Evolutionary conservation across 257 asterid species (phyloP), one percentile per base, ranked within the genome.

Genomic region (Striga asiatica): DNA sequence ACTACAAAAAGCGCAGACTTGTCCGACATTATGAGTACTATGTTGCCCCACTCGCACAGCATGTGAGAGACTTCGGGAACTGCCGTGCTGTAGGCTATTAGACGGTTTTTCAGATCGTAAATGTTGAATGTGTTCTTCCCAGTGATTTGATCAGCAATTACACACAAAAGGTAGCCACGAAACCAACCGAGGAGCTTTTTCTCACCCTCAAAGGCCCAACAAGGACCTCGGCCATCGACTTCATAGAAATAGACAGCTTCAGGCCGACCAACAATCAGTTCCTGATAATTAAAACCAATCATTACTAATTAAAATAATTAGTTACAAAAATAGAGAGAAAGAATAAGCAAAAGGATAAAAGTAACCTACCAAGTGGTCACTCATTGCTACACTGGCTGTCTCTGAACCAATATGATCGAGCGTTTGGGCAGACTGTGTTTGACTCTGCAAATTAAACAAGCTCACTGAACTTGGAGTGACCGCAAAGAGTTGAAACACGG

Each of bases 151-250:
- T 91, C 96, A 49, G 87, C 82, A 63, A 74, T 72, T 51, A 91
- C 93, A 71, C 96, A 91, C 41, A 91, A 63, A 50, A 91, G 88
- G 65, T 91, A 84, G 28, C 96, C 98, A 66, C 95, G 98, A 62
- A 87, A 91, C 93, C 96, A 87, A 3, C 96, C 96, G 2, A 87
- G 74, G 24, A 84, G 64, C 64, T 84, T 91, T 62, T 91, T 91
- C 69, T 84, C 98, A 12, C 98, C 98, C 75, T 87, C 97, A 72
- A 91, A 91, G 28, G 98, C 95, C 97, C 97, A 91, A 69, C 98
- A 91, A 56, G 97, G 98, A 56, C 98, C 98, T 43, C 98, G 87
- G 13, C 98, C 98, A 72, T 91, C 98, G 71, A 83, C 86, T 71
- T 91, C 95, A 66, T 84, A 91, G 61, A 91, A 91, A 72, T 80